Conservation (phyloP, 257 asterid species). For the Lithospermum erythrorhizon region DNA sequence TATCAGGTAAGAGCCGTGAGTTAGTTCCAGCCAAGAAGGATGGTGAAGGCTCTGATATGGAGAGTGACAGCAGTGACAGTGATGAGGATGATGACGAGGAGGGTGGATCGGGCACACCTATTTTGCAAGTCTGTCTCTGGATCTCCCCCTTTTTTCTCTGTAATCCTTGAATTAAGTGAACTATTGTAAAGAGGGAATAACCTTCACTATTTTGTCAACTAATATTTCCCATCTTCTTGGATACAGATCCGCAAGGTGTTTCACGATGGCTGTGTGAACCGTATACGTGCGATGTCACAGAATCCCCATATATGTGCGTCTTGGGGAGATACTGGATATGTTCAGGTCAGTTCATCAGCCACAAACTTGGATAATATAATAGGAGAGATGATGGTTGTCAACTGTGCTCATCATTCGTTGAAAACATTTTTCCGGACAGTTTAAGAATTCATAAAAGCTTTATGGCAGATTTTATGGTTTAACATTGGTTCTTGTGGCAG, state of each 20-base stretch:
- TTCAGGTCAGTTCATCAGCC: constrained; percentile 47
- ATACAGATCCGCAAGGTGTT: constrained; percentile 38
- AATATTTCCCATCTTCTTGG: constrained; percentile 14
- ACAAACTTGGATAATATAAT: constrained; percentile 2
- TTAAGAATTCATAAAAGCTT: not conserved
- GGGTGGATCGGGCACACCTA: constrained; percentile 45
- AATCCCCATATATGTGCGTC: constrained; percentile 86
- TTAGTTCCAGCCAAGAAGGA: constrained; percentile 43
- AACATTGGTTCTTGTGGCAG: no score
- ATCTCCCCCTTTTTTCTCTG: not conserved
- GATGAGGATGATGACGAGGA: constrained; percentile 47
- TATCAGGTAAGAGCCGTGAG: constrained; percentile 82
- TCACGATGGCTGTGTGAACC: constrained; percentile 54
- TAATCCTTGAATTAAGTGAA: not conserved
- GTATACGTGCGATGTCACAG: constrained; percentile 62
- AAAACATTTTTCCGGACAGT: not conserved
- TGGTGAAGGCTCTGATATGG: constrained; percentile 59
- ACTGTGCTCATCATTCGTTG: no score
- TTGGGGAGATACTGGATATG: constrained; percentile 77
- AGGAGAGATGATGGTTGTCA: not conserved
- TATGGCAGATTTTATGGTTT: no score
- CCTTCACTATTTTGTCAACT: not conserved
- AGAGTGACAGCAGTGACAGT: constrained; percentile 71
- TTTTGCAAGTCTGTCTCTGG: constrained; percentile 41
- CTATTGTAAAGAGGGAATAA: not conserved